phyloP scores from a whole-genome alignment of 176 grass and related monocot species.

The Oryza nivara region DNA sequence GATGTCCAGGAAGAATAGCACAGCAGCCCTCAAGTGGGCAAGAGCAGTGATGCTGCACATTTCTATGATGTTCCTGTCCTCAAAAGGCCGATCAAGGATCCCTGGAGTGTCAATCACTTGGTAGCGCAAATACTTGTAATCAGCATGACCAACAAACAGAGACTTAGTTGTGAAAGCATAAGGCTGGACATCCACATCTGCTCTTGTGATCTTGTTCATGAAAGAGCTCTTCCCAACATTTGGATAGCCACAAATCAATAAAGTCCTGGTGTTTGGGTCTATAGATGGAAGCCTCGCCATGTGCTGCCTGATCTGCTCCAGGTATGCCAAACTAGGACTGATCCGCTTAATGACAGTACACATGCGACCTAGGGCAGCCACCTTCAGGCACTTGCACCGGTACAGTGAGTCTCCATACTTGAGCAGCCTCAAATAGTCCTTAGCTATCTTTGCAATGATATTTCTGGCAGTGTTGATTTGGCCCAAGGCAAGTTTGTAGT shows the following conservation, averaged over 20 bases:
- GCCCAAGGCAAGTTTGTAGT: constrained; percentile 83
- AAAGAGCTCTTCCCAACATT: constrained; percentile 67
- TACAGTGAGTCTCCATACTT: constrained; percentile 76
- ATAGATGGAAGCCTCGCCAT: constrained; percentile 81
- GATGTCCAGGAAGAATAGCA: constrained; percentile 70
- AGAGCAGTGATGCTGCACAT: constrained; percentile 68
- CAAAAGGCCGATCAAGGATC: constrained; percentile 72
- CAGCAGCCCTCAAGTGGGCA: constrained; percentile 62
- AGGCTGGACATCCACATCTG: constrained; percentile 78
- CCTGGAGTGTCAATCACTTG: constrained; percentile 89
- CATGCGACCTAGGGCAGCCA: constrained; percentile 65
- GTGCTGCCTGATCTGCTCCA: constrained; percentile 76
- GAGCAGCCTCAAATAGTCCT: constrained; percentile 72
- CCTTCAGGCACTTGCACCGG: constrained; percentile 76
- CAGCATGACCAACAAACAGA: constrained; percentile 70
- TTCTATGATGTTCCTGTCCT: constrained; percentile 65
- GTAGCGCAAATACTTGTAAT: constrained; percentile 84
- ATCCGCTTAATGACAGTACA: constrained; percentile 76
- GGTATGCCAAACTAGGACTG: constrained; percentile 74
- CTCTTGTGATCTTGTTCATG: constrained; percentile 82
- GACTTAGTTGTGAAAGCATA: constrained; percentile 69
- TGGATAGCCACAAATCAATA: constrained; percentile 68
- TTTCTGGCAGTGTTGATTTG: constrained; percentile 81
- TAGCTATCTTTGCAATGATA: constrained; percentile 70
- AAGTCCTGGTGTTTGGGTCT: constrained; percentile 67